Evolutionary conservation across 495 filamentous ascomycete species (phyloP), one percentile per base, ranked within the genome.

Genomic region (Podospora bellae-mahoneyi): DNA sequence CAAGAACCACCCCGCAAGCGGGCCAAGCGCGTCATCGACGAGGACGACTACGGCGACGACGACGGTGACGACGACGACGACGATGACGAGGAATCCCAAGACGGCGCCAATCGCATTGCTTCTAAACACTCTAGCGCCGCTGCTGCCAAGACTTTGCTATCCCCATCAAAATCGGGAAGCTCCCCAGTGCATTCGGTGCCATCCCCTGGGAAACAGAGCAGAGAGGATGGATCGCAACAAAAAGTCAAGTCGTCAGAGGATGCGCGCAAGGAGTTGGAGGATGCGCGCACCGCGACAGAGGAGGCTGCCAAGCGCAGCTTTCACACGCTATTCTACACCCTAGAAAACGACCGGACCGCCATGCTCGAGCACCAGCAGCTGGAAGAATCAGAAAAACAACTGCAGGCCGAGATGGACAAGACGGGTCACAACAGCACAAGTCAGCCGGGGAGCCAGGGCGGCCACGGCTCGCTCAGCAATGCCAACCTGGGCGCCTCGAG

Each of bases 291-390:
- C 75, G 93, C 91, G 26, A 93, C 92, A 19, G 94, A 97, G 76
- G 92, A 97, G 72, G 90, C 92, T 60, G 95, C 91, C 26, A 93
- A 90, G 81, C 84, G 88, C 67, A 95, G 91, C 80, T 97, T 96
- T 76, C 87, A 96, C 76, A 96, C 92, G 3, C 77, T 95, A 56
- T 96, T 97, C 77, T 95, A 97, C 77, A 97, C 96, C 2, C 81
- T 97, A 32, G 95, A 99, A 77, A 94, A 92, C 75, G 95, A 99
- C 77, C 86, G 91, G 30, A 92, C 93, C 74, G 94, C 95, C 55
- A 97, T 98, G 96, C 77, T 97, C 68, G 95, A 99, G 76, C 96
- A 99, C 78, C 92, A 97, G 78, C 92, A 93, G 75, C 85, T 99
- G 57, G 96, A 98, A 69, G 95, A 98, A 74, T 92, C 94, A 1